Evolutionary conservation across 2,329 filamentous ascomycete genomes (phyloP).

Genomic region (Penicillium sp.): DNA sequence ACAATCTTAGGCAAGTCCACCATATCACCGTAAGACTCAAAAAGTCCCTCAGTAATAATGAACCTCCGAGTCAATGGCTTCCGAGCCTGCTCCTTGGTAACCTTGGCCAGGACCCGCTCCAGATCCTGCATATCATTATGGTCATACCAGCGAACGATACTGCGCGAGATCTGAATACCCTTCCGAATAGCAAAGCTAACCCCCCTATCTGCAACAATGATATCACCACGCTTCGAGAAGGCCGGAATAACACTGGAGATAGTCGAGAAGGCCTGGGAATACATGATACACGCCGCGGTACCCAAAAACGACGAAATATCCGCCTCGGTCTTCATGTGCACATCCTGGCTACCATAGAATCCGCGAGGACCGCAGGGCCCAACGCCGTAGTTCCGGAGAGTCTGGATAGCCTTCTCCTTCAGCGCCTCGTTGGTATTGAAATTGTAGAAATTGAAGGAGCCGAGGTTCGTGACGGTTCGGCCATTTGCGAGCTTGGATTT

Average conservation of each 20-base stretch:
- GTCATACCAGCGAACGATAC: constrained; percentile 90
- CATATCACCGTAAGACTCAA: constrained; percentile 86
- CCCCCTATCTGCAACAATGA: constrained; percentile 92
- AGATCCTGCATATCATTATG: constrained; percentile 96
- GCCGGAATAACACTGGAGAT: constrained; percentile 96
- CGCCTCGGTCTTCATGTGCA: constrained; percentile 94
- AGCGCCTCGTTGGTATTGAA: constrained; percentile 90
- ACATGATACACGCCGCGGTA: constrained; percentile 87
- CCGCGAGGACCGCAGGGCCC: constrained; percentile 95
- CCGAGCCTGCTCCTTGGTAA: constrained; percentile 84
- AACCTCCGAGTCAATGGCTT: constrained; percentile 91
- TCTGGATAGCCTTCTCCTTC: constrained; percentile 93
- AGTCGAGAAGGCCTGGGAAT: constrained; percentile 93
- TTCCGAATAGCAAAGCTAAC: constrained; percentile 94
- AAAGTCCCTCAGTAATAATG: constrained; percentile 93
- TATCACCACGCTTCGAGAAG: constrained; percentile 95
- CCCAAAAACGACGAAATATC: constrained; percentile 91
- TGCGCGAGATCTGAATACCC: constrained; percentile 89
- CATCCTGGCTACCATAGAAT: constrained; percentile 98
- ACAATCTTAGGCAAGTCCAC: constrained; percentile 84
- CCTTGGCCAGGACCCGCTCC: constrained; percentile 79
- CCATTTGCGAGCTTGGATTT: constrained; percentile 88
- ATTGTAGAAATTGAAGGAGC: constrained; percentile 97
- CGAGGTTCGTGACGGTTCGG: constrained; percentile 89
- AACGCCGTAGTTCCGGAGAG: constrained; percentile 91